Percentiles rank a stretch among this genome's conserved stretches.
phyloP scores from a whole-genome alignment of 1,284 basidiomycete genomes.

The Caloboletus firmus region DNA sequence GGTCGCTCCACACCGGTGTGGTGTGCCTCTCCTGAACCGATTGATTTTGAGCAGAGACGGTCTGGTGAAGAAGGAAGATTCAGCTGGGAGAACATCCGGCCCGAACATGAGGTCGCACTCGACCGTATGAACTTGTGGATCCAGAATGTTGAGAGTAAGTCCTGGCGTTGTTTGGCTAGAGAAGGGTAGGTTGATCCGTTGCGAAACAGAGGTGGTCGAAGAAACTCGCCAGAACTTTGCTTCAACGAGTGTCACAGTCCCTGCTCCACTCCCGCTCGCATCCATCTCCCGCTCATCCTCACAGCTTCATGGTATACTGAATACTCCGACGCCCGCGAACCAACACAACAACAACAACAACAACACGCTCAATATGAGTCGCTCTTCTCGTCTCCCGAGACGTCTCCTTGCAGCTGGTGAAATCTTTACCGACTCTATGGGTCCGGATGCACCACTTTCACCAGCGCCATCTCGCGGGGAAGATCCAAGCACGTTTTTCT shows the following conservation, averaged over 20 bases:
- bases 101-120: conserved; percentile 42
- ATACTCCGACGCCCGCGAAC: background rate
- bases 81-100: conserved; percentile 36
- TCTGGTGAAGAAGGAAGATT: conserved; percentile 36
- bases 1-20: conserved; percentile 45
- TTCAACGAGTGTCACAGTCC: conserved; percentile 43
- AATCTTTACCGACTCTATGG: conserved; percentile 56
- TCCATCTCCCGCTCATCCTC: conserved; percentile 52
- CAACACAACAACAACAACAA: conserved; percentile 5
- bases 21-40: conserved; percentile 32
- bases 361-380: conserved; percentile 31
- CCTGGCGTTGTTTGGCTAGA: background rate
- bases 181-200: conserved; percentile 8
- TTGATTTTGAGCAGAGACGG: conserved; percentile 36
- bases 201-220: conserved; percentile 64
- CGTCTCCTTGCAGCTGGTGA: conserved; percentile 65
- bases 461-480: conserved; percentile 31
- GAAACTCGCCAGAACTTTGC: conserved; percentile 72
- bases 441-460: conserved; percentile 34
- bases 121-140: conserved; percentile 78
- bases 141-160: conserved; percentile 74
- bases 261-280: conserved; percentile 59
- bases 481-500: conserved; percentile 23
- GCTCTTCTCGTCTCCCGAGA: conserved; percentile 55
- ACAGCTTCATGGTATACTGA: conserved; percentile 30